phyloP scores from a whole-genome alignment of 768 basidiomycete genomes.

The Boletus bicolor region DNA sequence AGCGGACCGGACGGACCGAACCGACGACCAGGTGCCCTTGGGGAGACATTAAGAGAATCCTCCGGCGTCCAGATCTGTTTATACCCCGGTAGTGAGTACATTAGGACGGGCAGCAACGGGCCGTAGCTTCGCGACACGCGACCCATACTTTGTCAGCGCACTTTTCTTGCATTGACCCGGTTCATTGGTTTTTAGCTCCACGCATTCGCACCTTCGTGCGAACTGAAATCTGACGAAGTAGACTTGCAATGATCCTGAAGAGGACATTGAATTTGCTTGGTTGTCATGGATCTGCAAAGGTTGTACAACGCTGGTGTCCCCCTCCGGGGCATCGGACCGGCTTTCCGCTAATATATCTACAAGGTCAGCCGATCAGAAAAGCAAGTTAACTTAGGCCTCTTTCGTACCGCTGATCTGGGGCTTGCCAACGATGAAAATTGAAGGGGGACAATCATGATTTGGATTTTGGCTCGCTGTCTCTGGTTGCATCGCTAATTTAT shows the following conservation, averaged over 20 bases:
- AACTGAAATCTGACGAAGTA: background rate
- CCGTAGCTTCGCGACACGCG: background rate
- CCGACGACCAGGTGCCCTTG: slow-evolving; percentile 2
- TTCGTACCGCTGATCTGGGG: background rate
- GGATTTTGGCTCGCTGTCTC: background rate
- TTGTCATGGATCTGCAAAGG: background rate
- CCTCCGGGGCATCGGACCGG: background rate
- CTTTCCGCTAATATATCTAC: background rate
- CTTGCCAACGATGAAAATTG: background rate
- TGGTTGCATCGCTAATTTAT: background rate
- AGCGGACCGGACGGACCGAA: slow-evolving; percentile 22
- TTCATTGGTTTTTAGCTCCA: background rate
- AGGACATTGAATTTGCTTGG: background rate
- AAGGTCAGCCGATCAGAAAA: background rate
- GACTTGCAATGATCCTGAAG: background rate
- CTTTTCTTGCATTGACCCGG: background rate
- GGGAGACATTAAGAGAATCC: background rate
- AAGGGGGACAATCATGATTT: background rate
- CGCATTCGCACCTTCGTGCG: background rate
- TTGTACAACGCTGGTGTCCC: background rate
- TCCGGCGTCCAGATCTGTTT: background rate
- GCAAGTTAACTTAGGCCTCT: background rate
- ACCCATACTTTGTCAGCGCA: background rate
- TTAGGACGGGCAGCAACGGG: background rate
- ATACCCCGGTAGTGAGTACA: background rate